Evolutionary conservation across 805 yeast species (phyloP), one percentile per base, ranked within the genome.

Genomic region (Yamadazyma endophytica): DNA sequence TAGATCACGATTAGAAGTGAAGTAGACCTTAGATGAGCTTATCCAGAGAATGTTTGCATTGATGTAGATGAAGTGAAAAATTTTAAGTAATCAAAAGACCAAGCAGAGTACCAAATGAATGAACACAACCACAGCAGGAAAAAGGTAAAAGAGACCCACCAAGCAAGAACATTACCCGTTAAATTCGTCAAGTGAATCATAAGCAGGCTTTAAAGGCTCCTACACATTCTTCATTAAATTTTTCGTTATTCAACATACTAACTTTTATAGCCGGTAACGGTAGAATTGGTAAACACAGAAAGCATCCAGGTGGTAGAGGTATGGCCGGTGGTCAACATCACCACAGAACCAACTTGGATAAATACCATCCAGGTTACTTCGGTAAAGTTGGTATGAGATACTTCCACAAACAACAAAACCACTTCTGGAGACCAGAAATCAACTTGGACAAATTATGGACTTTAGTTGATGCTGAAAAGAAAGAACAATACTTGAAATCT

Each of bases 281-380:
- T 85, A 94, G 99, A 82, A 76, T 92, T 74, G 99, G 99, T 76
- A 92, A 92, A 84, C 98, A 92, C 94, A 89, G 98, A 88, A 92
- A 92, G 95, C 92, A 85, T 64, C 97, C 98, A 54, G 98, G 98
- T 92, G 98, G 98, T 78, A 89, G 97, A 77, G 99, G 99, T 92
- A 90, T 76, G 89, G 99, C 99, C 70, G 99, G 99, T 90, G 99
- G 99, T 87, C 90, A 79, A 77, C 97, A 90, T 75, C 99, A 92
- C 77, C 98, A 92, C 96, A 87, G 99, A 82, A 89, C 92, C 72
- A 92, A 92, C 81, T 74, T 92, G 78, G 99, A 92, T 74, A 92
- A 90, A 76, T 92, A 85, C 96, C 99, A 92, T 75, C 98, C 98
- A 64, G 99, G 99, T 88, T 92, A 92, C 90, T 92, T 92, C 77